Evolutionary conservation across 1,284 basidiomycete genomes (phyloP), one percentile per base, ranked within the genome.

Genomic region (Coniferiporia sulphurascens): DNA sequence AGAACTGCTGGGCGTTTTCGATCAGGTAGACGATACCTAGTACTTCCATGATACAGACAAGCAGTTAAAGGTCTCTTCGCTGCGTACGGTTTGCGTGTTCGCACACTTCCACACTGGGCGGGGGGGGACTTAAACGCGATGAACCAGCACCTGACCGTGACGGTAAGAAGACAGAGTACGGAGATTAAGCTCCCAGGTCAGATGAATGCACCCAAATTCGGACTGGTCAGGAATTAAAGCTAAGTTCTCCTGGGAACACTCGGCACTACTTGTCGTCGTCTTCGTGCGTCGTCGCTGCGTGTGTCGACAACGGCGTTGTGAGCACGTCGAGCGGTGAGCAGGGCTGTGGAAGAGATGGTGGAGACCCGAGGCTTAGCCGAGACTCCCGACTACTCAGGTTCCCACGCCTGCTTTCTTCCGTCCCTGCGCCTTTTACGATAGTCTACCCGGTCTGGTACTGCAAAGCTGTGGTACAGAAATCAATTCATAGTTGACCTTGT

Each of bases 1-100:
- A 93, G 69, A 93, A 93, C 69, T 93, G 88, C 66, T 87, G 88
- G 52, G 86, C 82, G 62, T 83, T 89, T 66, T 89, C 85, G 65
- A 92, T 84, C 62, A 87, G 78, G 71, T 91, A 92, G n/a, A 85
- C 82, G 60, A 92, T 88, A 36, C 86, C 89, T 48, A 90, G 72
- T 49, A 55, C 54, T 58, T 66, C 64, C 60, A 63, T 63, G 48
- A n/a, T 52, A 10, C 19, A 5, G 32, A 48, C 27, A 35, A 19
- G 9, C 17, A n/a, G 49, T 10, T 19, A 21, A 10, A 46, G 19
- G 17, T 22, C 44, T 17, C 36, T 60, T 38, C 35, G 48, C 17
- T 17, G 22, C 32, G 35, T 19, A 9, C 36, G 1, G 2, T 27
- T 32, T 19, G 41, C 36, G 15, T 44, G 43, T 19, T 52, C 38